A percentile compares a stretch with the other conserved stretches of the same genome.
These are phyloP conservation scores for Megacollybia marginata DNA, from an alignment of 768 basidiomycete genomes.

Conservation along the genomic window DNA sequence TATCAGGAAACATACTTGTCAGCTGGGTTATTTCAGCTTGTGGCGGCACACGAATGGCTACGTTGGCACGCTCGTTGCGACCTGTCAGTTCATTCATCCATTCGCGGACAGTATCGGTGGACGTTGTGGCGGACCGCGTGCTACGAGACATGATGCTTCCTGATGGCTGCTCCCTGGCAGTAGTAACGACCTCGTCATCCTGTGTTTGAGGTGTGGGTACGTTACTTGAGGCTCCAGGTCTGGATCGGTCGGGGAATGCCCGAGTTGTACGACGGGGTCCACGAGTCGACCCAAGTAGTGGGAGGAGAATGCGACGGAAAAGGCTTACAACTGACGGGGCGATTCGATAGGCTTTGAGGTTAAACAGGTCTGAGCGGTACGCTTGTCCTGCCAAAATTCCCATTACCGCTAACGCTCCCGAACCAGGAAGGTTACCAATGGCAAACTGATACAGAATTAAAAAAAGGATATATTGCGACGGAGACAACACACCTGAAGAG, in stretches of 20 bases:
- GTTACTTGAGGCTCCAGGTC: constrained; percentile 7
- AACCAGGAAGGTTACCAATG: constrained; percentile 59
- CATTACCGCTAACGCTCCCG: constrained; percentile 49
- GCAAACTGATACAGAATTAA: constrained; percentile 43
- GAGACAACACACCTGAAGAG: constrained; percentile 49
- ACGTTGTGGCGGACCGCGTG: constrained; percentile 16
- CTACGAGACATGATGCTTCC: constrained; percentile 12
- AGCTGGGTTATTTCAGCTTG: constrained; percentile 73
- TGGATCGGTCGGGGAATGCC: constrained; percentile 56
- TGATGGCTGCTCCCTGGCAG: constrained; percentile 35
- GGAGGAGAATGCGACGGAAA: constrained; percentile 49
- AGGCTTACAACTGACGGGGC: constrained; percentile 52
- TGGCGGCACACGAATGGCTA: constrained; percentile 61
- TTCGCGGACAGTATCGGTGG: constrained; percentile 57
- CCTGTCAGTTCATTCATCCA: constrained; percentile 81
- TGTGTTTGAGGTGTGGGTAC: constrained; percentile 9
- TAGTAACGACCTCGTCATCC: constrained; percentile 60
- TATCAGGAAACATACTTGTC: constrained; percentile 77
- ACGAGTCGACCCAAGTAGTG: constrained; percentile 59
- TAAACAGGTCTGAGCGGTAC: constrained; percentile 78
- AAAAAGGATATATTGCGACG: not conserved
- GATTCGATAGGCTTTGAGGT: constrained; percentile 74
- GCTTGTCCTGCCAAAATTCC: constrained; percentile 69
- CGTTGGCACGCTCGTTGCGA: constrained; percentile 39
- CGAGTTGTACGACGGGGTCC: constrained; percentile 63